phyloP scores from a whole-genome alignment of 768 basidiomycete species.

The Suillus alpinus region DNA sequence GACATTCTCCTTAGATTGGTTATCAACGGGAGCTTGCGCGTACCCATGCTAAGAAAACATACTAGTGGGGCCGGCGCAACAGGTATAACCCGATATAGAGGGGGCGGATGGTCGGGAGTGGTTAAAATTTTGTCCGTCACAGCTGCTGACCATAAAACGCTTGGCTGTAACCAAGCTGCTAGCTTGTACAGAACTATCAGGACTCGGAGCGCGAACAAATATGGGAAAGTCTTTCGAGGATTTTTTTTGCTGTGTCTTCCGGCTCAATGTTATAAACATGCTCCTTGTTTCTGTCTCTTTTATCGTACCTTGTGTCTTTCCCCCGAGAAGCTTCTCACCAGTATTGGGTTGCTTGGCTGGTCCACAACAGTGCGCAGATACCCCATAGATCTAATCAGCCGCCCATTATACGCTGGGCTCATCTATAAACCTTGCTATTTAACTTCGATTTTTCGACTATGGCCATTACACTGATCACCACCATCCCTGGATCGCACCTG shows the following conservation, averaged over 20 bases:
- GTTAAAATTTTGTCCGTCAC: slow-evolving; percentile 29
- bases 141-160: not conserved
- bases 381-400: not conserved
- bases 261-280: not conserved
- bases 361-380: not conserved
- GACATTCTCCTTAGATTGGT: slow-evolving; percentile 41
- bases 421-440: not conserved
- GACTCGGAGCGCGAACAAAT: not conserved
- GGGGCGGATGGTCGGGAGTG: slow-evolving; percentile 55
- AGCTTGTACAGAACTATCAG: not conserved
- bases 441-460: not conserved
- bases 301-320: not conserved
- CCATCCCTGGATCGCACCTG: not conserved
- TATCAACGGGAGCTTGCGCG: slow-evolving; percentile 53
- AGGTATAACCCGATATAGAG: slow-evolving; percentile 43
- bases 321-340: not conserved
- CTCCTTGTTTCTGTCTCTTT: not conserved
- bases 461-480: not conserved
- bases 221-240: not conserved
- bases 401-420: not conserved
- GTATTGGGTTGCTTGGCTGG: not conserved
- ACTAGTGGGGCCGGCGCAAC: slow-evolving; percentile 9
- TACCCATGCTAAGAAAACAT: slow-evolving; percentile 16
- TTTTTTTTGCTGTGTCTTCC: not conserved
- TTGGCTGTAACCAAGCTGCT: not conserved